Evolutionary conservation across 2,329 filamentous ascomycete genomes (phyloP), one percentile per base, ranked within the genome.

Genomic region (Fusarium chuoi): DNA sequence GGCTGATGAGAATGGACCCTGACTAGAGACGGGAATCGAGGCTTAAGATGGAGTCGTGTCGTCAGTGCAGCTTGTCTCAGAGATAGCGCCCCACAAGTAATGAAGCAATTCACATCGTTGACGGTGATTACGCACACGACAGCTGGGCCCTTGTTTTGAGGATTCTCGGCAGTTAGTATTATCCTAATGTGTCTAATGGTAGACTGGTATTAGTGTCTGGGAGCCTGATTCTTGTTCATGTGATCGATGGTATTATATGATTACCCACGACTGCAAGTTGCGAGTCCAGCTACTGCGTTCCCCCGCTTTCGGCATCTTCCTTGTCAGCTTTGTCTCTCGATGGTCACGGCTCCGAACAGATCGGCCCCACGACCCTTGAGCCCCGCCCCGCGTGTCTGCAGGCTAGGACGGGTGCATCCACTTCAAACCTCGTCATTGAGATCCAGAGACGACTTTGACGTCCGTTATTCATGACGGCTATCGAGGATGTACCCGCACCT

Each of bases 231-330:
- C 28, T 41, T 48, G 30, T 59, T 46, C 39, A 42, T 70, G 39
- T 62, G 49, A 65, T 70, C 52, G 42, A 61, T 59, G 24, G 35
- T 11, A 56, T 46, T 35, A 26, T n/a, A 39, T 58, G 49, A 52
- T 49, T 44, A 49, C 41, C 26, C 61, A 30, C 28, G n/a, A 57
- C 30, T 57, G 55, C 41, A 49, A 65, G 36, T 59, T 22, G 38
- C 18, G 38, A 36, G 48, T 35, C 30, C 48, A 35, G 30, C 17
- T 48, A 22, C 12, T 35, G 18, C 14, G 26, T 26, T 17, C 22
- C 70, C 60, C 71, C 68, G 60, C 72, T 75, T 66, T 71, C 72
- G 71, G 72, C 60, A 75, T 48, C 59, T 73, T 64, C 71, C 65
- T 74, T 61, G 30, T 52, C 33, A 36, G 48, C 58, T 63, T 35